phyloP scores from a whole-genome alignment of 352 stramenopile genomes.

The Phytophthora sojae region DNA sequence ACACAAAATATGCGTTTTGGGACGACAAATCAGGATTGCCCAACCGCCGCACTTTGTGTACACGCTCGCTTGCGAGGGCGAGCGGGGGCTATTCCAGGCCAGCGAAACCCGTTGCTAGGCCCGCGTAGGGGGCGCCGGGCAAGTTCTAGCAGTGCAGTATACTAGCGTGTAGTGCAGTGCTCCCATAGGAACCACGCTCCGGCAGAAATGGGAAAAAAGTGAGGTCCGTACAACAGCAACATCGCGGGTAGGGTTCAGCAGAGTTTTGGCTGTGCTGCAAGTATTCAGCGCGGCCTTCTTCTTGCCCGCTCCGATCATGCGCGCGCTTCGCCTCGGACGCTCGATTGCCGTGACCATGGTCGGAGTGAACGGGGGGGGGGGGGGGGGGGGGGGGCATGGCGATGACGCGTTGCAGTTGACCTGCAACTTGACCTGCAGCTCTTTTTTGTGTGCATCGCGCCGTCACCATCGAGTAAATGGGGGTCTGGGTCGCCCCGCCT shows the following conservation, averaged over 20 bases:
- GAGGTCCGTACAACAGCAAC: conserved; percentile 29
- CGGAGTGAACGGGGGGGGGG: neutral
- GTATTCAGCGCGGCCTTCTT: conserved; percentile 30
- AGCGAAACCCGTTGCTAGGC: neutral
- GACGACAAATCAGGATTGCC: conserved; percentile 4
- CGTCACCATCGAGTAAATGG: neutral
- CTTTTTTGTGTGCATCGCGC: neutral
- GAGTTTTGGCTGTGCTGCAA: conserved; percentile 21
- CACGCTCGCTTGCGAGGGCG: neutral
- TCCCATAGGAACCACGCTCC: conserved; percentile 13
- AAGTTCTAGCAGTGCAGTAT: conserved; percentile 5
- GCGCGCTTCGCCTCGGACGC: no score
- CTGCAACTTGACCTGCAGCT: conserved; percentile 2
- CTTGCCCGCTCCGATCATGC: conserved; percentile 7
- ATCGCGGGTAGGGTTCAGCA: conserved; percentile 32
- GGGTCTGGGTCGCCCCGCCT: neutral
- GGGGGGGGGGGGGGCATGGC: neutral
- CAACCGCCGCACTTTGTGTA: neutral
- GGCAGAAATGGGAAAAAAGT: conserved; percentile 27
- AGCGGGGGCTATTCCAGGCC: neutral
- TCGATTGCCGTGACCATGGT: neutral
- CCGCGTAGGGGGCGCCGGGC: neutral
- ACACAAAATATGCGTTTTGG: conserved; percentile 28
- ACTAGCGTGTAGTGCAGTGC: no score
- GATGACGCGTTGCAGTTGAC: neutral